Evolutionary conservation across 2,329 filamentous ascomycete species (phyloP), one percentile per base, ranked within the genome.

Genomic region (Phyllosticta paracitricarpa): DNA sequence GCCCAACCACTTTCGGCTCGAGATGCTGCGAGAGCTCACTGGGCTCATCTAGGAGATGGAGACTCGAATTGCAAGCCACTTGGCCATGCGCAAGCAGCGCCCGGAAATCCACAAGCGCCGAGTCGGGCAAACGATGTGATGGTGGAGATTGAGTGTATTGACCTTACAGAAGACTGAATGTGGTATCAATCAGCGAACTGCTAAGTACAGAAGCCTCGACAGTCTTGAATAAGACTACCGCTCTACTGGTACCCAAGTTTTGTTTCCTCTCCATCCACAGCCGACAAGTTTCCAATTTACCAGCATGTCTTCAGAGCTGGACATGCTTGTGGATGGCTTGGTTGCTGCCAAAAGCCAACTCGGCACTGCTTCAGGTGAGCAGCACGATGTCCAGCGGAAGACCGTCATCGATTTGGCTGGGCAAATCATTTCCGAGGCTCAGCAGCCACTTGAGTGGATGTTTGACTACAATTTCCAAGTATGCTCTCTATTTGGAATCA

Each of bases 1-100:
- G 25, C 52, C 28, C 33, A 51, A 30, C 14, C 58, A 35, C 17
- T 55, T 19, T 55, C 52, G 26, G 52, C 24, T 14, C 58, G 58
- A 7, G 58, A 55, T 7, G 33, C 52, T n/a, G 58, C 26, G 35
- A 24, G 58, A 28, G 58, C 58, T 14, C 52, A 59, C 54, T 59
- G 58, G 58, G 53, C 58, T 0, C 6, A 14, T 19, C 48, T 28
- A 22, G 48, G 52, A 26, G 52, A 33, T 17, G 48, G 19, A 33
- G 19, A 5, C 10, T 14, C 52, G 51, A 35, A 28, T 25, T 51
- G 19, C 7, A 17, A 51, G 30, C 33, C 9, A 22, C 19, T 12
- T 7, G 40, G 26, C 24, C 30, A 55, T 22, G 51, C 48, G 28
- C 58, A n/a, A 8, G 14, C 52, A 40, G 53, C 40, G 35, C 51